These are phyloP conservation scores for Podaxis pistillaris DNA, from an alignment of 768 basidiomycete species.

Conservation along the genomic window DNA sequence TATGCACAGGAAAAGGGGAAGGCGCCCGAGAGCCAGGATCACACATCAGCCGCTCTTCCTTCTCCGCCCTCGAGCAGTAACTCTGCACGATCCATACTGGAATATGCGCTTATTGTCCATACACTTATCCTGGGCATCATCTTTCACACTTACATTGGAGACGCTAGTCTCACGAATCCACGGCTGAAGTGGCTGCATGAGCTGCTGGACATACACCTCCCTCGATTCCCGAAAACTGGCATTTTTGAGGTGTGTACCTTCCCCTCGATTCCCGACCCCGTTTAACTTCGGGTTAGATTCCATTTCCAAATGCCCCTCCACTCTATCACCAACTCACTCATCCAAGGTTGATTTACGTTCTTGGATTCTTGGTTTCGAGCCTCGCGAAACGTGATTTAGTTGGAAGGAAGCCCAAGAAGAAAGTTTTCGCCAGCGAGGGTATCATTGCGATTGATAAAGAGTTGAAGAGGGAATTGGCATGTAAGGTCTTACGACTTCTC, in stretches of 20 bases:
- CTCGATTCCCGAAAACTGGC: slow-evolving; percentile 25
- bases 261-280: slow-evolving; percentile 18
- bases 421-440: slow-evolving; percentile 67
- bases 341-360: slow-evolving; percentile 59
- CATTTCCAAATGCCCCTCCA: slow-evolving; percentile 37
- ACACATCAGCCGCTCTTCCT: slow-evolving; percentile 2
- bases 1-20: slow-evolving; percentile 1
- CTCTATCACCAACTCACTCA: slow-evolving; percentile 63
- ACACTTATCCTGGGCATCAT: slow-evolving; percentile 60
- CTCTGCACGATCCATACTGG: slow-evolving; percentile 11
- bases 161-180: slow-evolving; percentile 42
- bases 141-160: slow-evolving; percentile 61
- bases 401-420: slow-evolving; percentile 72
- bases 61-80: not conserved
- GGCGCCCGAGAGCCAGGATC: slow-evolving; percentile 26
- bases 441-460: slow-evolving; percentile 49
- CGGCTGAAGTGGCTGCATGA: slow-evolving; percentile 61
- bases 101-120: slow-evolving; percentile 46
- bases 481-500: slow-evolving; percentile 27
- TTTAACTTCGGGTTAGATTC: slow-evolving; percentile 30
- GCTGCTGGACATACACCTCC: slow-evolving; percentile 53
- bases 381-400: slow-evolving; percentile 70
- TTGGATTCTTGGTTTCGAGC: slow-evolving; percentile 67
- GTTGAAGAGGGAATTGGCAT: slow-evolving; percentile 34
- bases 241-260: slow-evolving; percentile 29